phyloP scores from a whole-genome alignment of 2,329 filamentous ascomycete genomes.

The Fusarium acutatum region DNA sequence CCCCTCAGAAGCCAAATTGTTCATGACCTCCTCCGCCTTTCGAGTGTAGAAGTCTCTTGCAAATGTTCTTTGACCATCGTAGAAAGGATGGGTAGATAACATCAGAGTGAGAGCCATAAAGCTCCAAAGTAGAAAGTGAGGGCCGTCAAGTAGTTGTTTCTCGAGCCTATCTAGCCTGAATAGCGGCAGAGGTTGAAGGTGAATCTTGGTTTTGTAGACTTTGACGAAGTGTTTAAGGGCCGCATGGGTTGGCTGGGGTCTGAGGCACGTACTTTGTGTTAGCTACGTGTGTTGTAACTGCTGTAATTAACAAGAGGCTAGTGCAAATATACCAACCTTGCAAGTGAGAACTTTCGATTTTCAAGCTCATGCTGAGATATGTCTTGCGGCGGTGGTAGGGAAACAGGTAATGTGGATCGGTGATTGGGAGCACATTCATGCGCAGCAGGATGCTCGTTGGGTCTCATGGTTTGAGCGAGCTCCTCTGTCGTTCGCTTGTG shows the following conservation, averaged over 20 bases:
- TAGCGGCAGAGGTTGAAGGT: neutral
- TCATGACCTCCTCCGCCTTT: neutral
- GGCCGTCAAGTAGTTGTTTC: accelerated
- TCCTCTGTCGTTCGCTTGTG: accelerated
- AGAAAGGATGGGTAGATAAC: neutral
- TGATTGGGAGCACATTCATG: neutral
- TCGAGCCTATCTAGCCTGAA: accelerated
- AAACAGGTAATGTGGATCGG: neutral
- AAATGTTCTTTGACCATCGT: neutral
- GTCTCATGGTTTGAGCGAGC: neutral
- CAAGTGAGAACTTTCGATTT: neutral
- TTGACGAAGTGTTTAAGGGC: neutral
- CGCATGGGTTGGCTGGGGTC: neutral
- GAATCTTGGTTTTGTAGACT: neutral
- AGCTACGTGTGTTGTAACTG: neutral
- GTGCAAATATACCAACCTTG: neutral
- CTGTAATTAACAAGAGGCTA: accelerated
- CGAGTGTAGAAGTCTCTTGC: neutral
- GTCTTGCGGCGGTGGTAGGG: neutral
- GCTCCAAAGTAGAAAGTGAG: neutral
- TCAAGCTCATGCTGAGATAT: neutral
- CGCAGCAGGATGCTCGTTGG: neutral
- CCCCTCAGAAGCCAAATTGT: accelerated
- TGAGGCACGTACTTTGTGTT: neutral
- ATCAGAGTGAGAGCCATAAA: neutral